Evolutionary conservation across 2,329 filamentous ascomycete species (phyloP).

Genomic region (Xylariaceae sp.): DNA sequence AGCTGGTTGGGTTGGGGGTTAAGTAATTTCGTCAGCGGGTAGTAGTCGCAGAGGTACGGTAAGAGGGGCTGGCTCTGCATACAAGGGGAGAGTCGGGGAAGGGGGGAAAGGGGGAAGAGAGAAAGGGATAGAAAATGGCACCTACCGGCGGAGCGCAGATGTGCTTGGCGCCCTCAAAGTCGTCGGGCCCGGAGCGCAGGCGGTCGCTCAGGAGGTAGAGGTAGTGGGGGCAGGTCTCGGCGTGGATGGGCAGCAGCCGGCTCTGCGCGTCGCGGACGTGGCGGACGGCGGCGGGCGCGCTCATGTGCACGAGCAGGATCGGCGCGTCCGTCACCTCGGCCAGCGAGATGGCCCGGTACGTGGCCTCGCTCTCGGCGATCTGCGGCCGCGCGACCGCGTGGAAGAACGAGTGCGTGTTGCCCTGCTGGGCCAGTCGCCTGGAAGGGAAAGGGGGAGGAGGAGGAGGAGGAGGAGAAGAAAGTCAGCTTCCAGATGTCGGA

Average conservation of each 20-base stretch:
- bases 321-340: conserved; percentile 42
- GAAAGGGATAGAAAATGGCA: background rate
- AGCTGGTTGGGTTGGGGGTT: conserved; percentile 15
- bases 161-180: conserved; percentile 44
- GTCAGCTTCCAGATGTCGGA: too few species aligned
- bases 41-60: too few species aligned
- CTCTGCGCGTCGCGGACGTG: conserved; percentile 44
- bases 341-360: conserved; percentile 41
- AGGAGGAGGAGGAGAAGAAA: background rate
- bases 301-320: conserved; percentile 46
- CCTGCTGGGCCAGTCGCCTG: conserved; percentile 7
- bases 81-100: background rate
- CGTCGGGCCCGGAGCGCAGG: conserved; percentile 19
- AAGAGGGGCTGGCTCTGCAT: background rate
- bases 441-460: background rate
- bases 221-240: conserved; percentile 53
- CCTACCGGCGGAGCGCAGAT: conserved; percentile 41
- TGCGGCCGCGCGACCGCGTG: conserved; percentile 38
- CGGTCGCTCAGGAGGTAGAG: conserved; percentile 43
- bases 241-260: conserved; percentile 42
- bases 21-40: too few species aligned
- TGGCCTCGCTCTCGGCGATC: conserved; percentile 40
- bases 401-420: conserved; percentile 28
- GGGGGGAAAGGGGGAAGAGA: too few species aligned
- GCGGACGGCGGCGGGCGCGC: conserved; percentile 36